A percentile compares a stretch with the other conserved stretches of the same genome.
Evolutionary conservation across 2,329 filamentous ascomycete genomes (phyloP).

Genomic region (Juglanconis sp.): DNA sequence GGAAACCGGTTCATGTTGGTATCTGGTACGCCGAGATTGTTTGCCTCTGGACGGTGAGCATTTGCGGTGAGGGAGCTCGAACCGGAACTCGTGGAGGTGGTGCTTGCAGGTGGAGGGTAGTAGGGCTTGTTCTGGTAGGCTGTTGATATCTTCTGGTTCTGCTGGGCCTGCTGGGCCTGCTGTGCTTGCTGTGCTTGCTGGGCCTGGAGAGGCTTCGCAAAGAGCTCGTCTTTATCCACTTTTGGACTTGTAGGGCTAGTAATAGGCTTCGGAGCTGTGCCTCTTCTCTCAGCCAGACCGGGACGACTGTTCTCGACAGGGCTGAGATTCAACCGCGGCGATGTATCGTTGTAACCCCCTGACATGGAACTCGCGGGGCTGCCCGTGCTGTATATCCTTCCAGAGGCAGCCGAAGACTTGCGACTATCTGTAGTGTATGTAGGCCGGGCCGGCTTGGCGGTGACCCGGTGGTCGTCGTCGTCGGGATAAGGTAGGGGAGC

Average conservation of each 20-base stretch:
- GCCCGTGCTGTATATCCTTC: constrained; percentile 31
- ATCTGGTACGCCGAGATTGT: constrained; percentile 36
- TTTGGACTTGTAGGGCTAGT: constrained; percentile 79
- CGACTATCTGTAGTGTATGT: constrained; percentile 42
- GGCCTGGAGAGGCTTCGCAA: constrained; percentile 61
- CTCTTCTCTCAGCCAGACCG: constrained; percentile 75
- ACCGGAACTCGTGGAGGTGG: constrained; percentile 27
- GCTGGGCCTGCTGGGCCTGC: constrained; percentile 31
- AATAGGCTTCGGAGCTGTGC: constrained; percentile 76
- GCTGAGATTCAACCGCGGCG: constrained; percentile 53
- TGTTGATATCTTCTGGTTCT: constrained; percentile 34
- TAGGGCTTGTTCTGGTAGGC: constrained; percentile 56
- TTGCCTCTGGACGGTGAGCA: constrained; percentile 20
- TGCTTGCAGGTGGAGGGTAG: constrained; percentile 54
- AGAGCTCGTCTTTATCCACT: constrained; percentile 73
- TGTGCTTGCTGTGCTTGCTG: constrained; percentile 35
- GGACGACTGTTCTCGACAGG: constrained; percentile 57
- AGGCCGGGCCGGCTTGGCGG: constrained; percentile 34
- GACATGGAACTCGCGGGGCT: constrained; percentile 32
- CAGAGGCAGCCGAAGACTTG: constrained; percentile 29
- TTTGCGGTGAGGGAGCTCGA: constrained; percentile 10
- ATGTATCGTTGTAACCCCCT: constrained; percentile 46
- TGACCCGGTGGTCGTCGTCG: constrained; percentile 53
- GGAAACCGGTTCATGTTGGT: constrained; percentile 61
- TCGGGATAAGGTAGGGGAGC: constrained; percentile 70